These are phyloP conservation scores for Tricholoma terreum DNA, from an alignment of 768 basidiomycete genomes.

Conservation along the genomic window DNA sequence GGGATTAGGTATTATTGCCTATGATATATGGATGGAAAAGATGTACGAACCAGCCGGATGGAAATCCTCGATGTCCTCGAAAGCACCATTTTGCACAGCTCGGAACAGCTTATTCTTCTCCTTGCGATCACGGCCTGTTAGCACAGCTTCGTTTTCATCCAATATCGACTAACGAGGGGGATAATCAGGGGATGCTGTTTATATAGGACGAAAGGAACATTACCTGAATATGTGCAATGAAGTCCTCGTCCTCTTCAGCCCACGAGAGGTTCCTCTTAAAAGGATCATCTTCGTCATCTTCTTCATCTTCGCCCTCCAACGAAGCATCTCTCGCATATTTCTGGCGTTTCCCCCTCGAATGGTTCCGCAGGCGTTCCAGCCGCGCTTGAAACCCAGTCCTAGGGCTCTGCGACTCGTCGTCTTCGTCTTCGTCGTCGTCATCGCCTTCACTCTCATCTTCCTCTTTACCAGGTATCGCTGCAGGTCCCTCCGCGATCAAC, in stretches of 20 bases:
- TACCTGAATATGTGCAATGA: slow-evolving; percentile 55
- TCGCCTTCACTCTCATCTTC: slow-evolving; percentile 20
- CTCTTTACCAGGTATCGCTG: slow-evolving; percentile 11
- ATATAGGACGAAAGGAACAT: slow-evolving; percentile 10
- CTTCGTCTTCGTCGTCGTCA: slow-evolving; percentile 32
- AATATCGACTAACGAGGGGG: slow-evolving; percentile 47
- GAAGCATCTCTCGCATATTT: slow-evolving; percentile 19
- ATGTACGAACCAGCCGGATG: slow-evolving; percentile 50
- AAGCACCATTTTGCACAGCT: slow-evolving; percentile 55
- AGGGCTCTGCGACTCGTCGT: slow-evolving; percentile 37
- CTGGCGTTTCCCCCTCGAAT: slow-evolving; percentile 21
- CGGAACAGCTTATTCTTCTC: slow-evolving; percentile 55
- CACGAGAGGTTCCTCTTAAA: slow-evolving; percentile 23
- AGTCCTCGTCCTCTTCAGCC: slow-evolving; percentile 58
- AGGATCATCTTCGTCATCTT: slow-evolving; percentile 28
- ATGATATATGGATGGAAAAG: neutral
- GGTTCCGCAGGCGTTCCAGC: slow-evolving; percentile 38
- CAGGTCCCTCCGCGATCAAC: slow-evolving; percentile 35
- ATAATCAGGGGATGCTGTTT: neutral
- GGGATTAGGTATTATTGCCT: neutral
- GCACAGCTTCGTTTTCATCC: slow-evolving; percentile 54
- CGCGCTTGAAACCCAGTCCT: slow-evolving; percentile 44
- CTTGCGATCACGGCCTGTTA: slow-evolving; percentile 44
- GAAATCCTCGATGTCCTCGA: slow-evolving; percentile 39
- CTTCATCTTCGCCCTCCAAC: slow-evolving; percentile 25